Evolutionary conservation across 2,329 filamentous ascomycete genomes (phyloP).

Genomic region (Fusarium duplospermum): DNA sequence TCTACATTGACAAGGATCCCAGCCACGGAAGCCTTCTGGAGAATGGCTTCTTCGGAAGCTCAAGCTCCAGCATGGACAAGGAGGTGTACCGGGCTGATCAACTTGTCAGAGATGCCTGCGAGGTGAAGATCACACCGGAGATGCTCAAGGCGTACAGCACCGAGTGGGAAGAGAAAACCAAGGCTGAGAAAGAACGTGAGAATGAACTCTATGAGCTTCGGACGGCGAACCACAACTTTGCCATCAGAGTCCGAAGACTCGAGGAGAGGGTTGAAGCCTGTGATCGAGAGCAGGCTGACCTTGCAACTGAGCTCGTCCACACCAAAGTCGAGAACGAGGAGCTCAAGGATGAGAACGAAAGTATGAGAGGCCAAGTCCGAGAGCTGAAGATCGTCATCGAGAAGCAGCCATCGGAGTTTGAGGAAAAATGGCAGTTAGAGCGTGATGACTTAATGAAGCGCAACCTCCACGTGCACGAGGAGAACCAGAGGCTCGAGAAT

Average conservation of each 20-base stretch:
- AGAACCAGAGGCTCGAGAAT: constrained; percentile 89
- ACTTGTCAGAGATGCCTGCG: constrained; percentile 91
- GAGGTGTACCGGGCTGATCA: constrained; percentile 96
- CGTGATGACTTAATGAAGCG: constrained; percentile 93
- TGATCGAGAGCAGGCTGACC: constrained; percentile 88
- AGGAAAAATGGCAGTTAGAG: constrained; percentile 82
- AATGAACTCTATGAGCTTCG: constrained; percentile 81
- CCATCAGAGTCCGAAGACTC: constrained; percentile 82
- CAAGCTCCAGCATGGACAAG: constrained; percentile 89
- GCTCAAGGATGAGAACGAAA: constrained; percentile 89
- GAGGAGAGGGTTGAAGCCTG: constrained; percentile 90
- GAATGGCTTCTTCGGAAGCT: constrained; percentile 96
- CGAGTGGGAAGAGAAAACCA: constrained; percentile 94
- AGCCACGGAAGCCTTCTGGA: constrained; percentile 94
- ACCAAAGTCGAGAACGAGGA: constrained; percentile 95
- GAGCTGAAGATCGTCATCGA: constrained; percentile 90
- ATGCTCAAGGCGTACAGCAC: constrained; percentile 81
- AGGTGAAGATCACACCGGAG: constrained; percentile 85
- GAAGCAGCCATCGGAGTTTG: constrained; percentile 88
- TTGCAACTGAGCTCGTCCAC: constrained; percentile 91
- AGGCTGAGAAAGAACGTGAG: constrained; percentile 84
- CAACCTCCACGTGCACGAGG: constrained; percentile 92
- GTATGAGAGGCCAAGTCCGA: constrained; percentile 82
- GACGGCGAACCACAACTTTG: constrained; percentile 72
- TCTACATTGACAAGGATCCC: constrained; percentile 94